Percentiles rank a stretch among this genome's conserved stretches.
Conservation (phyloP, 768 basidiomycete species). For the Russula ochroleuca region DNA sequence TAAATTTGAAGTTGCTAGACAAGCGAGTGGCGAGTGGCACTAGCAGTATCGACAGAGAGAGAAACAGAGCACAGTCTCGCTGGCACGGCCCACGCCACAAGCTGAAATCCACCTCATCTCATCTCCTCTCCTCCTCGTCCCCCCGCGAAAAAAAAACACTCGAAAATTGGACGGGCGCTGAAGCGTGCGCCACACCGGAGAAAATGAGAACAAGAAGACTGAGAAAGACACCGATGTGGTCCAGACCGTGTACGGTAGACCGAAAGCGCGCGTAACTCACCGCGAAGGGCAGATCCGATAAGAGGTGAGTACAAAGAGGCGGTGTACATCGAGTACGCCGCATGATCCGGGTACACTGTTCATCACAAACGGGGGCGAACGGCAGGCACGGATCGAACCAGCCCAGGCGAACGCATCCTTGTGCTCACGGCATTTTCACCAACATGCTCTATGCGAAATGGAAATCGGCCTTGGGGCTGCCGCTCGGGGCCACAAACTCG, state of each 20-base stretch:
- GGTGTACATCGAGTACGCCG: conserved; percentile 23
- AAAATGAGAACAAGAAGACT: conserved; percentile 8
- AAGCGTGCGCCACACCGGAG: conserved; percentile 17
- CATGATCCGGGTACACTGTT: conserved; percentile 21
- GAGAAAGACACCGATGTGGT: conserved; percentile 15
- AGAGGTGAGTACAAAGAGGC: conserved; percentile 22
- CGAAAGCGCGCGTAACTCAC: background rate
- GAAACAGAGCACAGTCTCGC: background rate
- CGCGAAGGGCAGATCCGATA: conserved; percentile 24
- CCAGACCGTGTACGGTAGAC: conserved; percentile 8
- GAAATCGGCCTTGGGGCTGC: background rate
- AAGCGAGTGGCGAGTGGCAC: no score
- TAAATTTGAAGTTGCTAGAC: background rate
- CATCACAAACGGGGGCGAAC: conserved; percentile 19
- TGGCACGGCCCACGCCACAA: background rate
- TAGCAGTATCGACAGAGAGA: no score
- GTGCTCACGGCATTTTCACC: conserved; percentile 20
- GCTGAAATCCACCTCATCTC: background rate
- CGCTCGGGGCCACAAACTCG: conserved; percentile 21
- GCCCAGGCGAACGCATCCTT: conserved; percentile 2
- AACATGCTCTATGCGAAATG: background rate
- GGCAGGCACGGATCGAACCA: conserved; percentile 25
- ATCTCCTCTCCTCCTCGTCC: background rate
- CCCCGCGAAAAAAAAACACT: background rate
- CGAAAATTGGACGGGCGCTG: background rate